These are phyloP conservation scores for Fonsecaea pugnacius DNA, from an alignment of 2,329 filamentous ascomycete genomes.

Conservation along the genomic window DNA sequence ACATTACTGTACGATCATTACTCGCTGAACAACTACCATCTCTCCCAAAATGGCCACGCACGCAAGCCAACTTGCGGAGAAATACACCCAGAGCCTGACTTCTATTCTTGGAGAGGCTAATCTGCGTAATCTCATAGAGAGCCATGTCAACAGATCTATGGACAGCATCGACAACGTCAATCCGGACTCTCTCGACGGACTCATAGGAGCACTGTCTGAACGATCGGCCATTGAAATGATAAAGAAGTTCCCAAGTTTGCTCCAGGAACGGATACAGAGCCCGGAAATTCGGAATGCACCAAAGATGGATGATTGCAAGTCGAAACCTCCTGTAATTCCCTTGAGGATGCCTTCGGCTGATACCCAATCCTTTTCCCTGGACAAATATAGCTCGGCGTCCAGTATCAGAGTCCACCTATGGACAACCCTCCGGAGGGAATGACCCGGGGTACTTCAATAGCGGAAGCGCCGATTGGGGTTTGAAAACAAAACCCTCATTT, in stretches of 20 bases:
- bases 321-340: background rate
- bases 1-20: background rate
- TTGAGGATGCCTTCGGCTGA: background rate
- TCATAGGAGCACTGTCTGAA: background rate
- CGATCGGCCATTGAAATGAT: background rate
- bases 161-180: background rate
- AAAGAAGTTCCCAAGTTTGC: background rate
- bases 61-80: background rate
- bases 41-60: background rate
- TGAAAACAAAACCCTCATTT: background rate
- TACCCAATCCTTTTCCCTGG: background rate
- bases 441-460: background rate
- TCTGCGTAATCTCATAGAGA: background rate
- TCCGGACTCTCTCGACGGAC: background rate
- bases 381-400: background rate
- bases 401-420: background rate
- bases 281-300: background rate
- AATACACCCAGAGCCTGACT: background rate
- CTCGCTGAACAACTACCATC: background rate
- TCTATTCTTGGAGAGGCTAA: background rate
- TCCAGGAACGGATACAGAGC: slow-evolving; percentile 1
- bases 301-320: background rate
- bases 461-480: background rate
- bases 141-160: background rate
- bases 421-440: background rate